Base-by-base conservation (phyloP, 257 asterid genomes). In the Solanum tarapatanum region DNA sequence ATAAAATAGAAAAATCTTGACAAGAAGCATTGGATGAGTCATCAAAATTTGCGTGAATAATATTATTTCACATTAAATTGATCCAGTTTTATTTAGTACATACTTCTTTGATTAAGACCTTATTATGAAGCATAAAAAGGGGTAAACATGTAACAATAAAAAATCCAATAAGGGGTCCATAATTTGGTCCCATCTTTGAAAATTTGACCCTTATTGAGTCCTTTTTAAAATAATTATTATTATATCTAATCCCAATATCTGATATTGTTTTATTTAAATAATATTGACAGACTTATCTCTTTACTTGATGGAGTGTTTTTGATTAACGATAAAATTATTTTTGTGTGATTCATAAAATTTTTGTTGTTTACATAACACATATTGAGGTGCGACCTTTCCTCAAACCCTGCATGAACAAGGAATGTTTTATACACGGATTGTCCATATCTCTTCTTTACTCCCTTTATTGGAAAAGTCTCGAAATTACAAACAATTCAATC, bases 1-100 rank as follows among this genome's bases (percentile, higher is more conserved):
- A 0, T 55, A 0, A 19, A 55, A 19, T 0, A 19, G 0, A 55
- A 55, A 55, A 7, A 7, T 7, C 4, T 19, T 7, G 24, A 55
- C 1, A 55, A 55, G 0, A 55, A 55, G 11, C 0, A 55, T 55
- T 19, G 14, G 14, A 66, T 11, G 33, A 66, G 33, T 66, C 73
- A 66, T 66, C 19, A 13, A 24, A 11, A 66, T 66, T 24, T 66
- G 33, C 11, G 73, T 66, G 8, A 24, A 24, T 24, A 66, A 24
- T 5, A 66, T 66, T 5, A 11, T 24, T 66, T 66, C 32, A 66
- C 73, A 5, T 66, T 66, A 24, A 11, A 24, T 64, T 66, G 33
- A 19, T 66, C 73, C 3, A 41, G 39, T 26, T 85, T 28, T 45
- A 70, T 26, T 43, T 37, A 58, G 33, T 30, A 85, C 68, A 10